Conservation (phyloP, 257 asterid genomes). For the Asclepias syriaca region DNA sequence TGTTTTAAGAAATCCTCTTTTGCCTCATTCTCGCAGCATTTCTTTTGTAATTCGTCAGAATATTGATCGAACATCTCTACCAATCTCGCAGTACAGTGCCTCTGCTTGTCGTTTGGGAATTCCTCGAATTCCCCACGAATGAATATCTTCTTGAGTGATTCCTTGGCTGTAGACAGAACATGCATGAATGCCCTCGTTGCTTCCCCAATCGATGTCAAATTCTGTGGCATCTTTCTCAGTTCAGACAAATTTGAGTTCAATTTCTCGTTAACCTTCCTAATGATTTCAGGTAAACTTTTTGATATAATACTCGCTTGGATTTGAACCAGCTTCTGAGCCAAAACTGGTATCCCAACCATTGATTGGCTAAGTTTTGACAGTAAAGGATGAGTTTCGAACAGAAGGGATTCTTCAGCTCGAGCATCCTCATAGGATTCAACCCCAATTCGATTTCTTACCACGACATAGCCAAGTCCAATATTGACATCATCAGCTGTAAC, state of each 20-base stretch:
- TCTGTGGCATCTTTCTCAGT: conserved; percentile 6
- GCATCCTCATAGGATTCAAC: conserved; percentile 14
- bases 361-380: neutral
- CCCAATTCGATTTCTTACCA: conserved; percentile 19
- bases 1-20: neutral
- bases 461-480: conserved; percentile 16
- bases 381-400: conserved; percentile 1
- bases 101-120: conserved; percentile 7
- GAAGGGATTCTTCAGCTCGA: neutral
- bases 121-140: conserved; percentile 17
- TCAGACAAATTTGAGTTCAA: neutral
- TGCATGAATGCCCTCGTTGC: conserved; percentile 13
- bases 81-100: conserved; percentile 11
- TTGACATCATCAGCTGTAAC: conserved; percentile 9
- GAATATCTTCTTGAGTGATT: conserved; percentile 9
- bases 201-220: neutral
- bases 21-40: neutral
- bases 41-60: neutral
- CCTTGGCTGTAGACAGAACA: conserved; percentile 7
- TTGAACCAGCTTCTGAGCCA: conserved; percentile 16
- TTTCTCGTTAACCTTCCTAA: conserved; percentile 2
- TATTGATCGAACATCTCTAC: neutral
- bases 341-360: conserved; percentile 15
- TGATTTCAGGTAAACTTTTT: conserved; percentile 7
- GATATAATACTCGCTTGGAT: conserved; percentile 15